Base-by-base conservation (phyloP, 2,329 filamentous ascomycete species). In the Dendryphion nanum region DNA sequence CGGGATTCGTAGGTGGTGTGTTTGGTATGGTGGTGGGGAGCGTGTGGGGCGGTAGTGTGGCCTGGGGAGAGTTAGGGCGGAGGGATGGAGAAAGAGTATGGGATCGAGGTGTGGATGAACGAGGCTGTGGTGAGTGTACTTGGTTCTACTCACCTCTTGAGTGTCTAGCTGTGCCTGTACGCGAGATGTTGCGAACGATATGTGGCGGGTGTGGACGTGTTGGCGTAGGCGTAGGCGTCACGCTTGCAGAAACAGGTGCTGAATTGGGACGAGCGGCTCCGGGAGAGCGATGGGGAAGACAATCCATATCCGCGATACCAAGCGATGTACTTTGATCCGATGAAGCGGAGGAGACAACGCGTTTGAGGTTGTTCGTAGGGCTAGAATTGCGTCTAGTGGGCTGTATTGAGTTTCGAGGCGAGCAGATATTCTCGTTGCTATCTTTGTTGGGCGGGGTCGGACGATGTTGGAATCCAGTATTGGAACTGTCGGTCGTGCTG, bases 1-100 rank as follows among this genome's bases (percentile, higher is more conserved):
- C 37, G 37, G 16, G 45, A 39, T 35, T 47, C 46, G 41, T 45
- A 57, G 7, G 40, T 55, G 29, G 47, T 44, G 36, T 30, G 38
- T 8, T 35, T 40, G 18, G 37, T 18, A 16, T n/a, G 28, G 33
- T 17, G 26, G 30, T 28, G 18, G n/a, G 35, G 36, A 19, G 34
- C 7, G n/a, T 41, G 42, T 10, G 19, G 4, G 12, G 36, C 20
- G 6, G 39, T 43, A 13, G 42, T 37, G 23, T 51, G 47, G 35
- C 47, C 48, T 29, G 16, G 8, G 8, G 10, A 4, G 2, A 13
- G n/a, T 26, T 26, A 3, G 10, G 7, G 40, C 53, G 29, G 47
- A 42, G 36, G 28, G 38, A 6, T 35, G 38, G 18, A 35, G 20
- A 16, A 12, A 28, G 33, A 17, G 26, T 26, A 29, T 15, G n/a